phyloP scores from a whole-genome alignment of 768 basidiomycete genomes.

The Phaeolepiota aurea region DNA sequence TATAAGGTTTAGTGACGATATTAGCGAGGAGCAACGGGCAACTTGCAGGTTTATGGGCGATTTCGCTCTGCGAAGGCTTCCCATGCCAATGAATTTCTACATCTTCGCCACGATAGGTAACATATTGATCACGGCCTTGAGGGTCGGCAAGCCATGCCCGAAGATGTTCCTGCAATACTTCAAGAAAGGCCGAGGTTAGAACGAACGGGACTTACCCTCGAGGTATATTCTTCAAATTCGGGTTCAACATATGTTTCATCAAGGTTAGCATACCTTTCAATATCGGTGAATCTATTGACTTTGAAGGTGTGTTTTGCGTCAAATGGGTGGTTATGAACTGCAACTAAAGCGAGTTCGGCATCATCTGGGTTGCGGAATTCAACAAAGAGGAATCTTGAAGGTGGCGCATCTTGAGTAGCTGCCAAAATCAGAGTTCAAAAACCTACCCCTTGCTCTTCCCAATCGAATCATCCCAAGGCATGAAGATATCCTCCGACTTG shows the following conservation, averaged over 20 bases:
- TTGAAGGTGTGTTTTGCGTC: slow-evolving; percentile 82
- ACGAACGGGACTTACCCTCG: slow-evolving; percentile 42
- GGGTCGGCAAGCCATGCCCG: slow-evolving; percentile 91
- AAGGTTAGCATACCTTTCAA: slow-evolving; percentile 73
- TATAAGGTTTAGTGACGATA: slow-evolving; percentile 7
- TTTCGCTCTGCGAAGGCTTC: slow-evolving; percentile 78
- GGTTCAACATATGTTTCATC: slow-evolving; percentile 78
- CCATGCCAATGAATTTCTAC: slow-evolving; percentile 91
- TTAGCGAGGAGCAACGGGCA: not conserved
- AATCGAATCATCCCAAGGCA: slow-evolving; percentile 80
- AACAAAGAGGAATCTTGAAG: slow-evolving; percentile 68
- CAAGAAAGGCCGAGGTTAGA: slow-evolving; percentile 1
- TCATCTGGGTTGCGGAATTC: slow-evolving; percentile 68
- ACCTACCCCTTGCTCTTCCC: slow-evolving; percentile 90
- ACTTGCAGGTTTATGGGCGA: slow-evolving; percentile 67
- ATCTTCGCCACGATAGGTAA: slow-evolving; percentile 88
- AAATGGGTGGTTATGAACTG: slow-evolving; percentile 74
- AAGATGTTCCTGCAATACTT: slow-evolving; percentile 71
- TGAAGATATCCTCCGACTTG: slow-evolving; percentile 67
- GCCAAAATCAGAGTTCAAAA: not conserved
- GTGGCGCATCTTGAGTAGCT: not conserved
- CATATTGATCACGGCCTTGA: slow-evolving; percentile 92
- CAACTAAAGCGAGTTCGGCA: slow-evolving; percentile 55
- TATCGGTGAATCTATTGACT: slow-evolving; percentile 83
- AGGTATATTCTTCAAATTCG: slow-evolving; percentile 58